Base-by-base conservation (phyloP, 441 rosid species). In the Lepidium campestre region DNA sequence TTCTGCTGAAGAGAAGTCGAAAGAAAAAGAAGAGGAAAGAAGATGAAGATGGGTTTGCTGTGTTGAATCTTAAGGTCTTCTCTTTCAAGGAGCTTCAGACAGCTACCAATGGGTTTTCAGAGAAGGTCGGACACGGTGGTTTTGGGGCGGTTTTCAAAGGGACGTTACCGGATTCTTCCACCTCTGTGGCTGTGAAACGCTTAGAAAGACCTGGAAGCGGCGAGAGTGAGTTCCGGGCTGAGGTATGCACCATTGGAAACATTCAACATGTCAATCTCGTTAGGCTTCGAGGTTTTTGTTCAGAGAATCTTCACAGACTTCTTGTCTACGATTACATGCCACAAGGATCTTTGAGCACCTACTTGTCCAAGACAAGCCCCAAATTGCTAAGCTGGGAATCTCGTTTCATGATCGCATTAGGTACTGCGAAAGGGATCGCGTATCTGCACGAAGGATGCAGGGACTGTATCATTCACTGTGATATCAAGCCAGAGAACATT, bases 391-490 rank as follows among this genome's bases (percentile, higher is more conserved):
- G 79, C 70, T 91, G 97, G 96, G 92, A 87, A 18, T 72, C 79
- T 29, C 78, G 97, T 59, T 82, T 77, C 71, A 79, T 81, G 25
- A 65, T 85, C 18, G 97, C 96, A 3, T 25, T 86, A 47, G 88
- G 92, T 29, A 87, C 96, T 20, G 97, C 97, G 0, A 84, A 86
- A 71, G 97, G 87, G 65, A 81, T 91, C 6, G 85, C 88, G 2
- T 91, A 91, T 74, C 72, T 91, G 61, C 97, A 91, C 5, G 97
- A 91, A 77, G 96, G 82, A 39, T 91, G 97, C 64, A 82, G 96
- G 77, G 95, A 91, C 57, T 86, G 97, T 74, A 91, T 91, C 48
- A 86, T 91, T 63, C 97, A 89, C 65, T 91, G 97, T 45, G 97
- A 91, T 78, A 91, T 91, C 75, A 91, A 91, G 60, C 97, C 97